These are phyloP conservation scores for Aaosphaeria pasadenensis DNA, from an alignment of 2,329 filamentous ascomycete species.

Conservation along the genomic window DNA sequence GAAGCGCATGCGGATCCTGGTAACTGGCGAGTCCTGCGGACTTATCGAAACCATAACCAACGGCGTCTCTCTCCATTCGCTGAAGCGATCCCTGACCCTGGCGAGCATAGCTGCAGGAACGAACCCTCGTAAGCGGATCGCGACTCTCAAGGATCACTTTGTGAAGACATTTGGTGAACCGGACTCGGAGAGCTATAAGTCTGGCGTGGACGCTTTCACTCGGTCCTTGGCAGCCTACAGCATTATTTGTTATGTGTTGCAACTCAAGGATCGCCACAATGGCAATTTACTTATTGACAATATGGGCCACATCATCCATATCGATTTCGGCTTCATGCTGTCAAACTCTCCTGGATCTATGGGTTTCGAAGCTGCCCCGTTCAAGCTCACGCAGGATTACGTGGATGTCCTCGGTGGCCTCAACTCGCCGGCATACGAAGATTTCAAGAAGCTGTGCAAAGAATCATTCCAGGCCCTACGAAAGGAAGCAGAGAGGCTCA, in stretches of 20 bases:
- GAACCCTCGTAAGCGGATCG: constrained; percentile 72
- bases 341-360: constrained; percentile 82
- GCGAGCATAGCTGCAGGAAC: constrained; percentile 69
- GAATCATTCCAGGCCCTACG: constrained; percentile 79
- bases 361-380: constrained; percentile 81
- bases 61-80: constrained; percentile 79
- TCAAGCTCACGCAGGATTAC: constrained; percentile 84
- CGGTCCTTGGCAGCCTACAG: constrained; percentile 81
- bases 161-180: constrained; percentile 71
- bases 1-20: constrained; percentile 81
- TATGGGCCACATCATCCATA: constrained; percentile 82
- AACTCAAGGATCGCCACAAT: constrained; percentile 84
- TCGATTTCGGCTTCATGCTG: constrained; percentile 88
- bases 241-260: constrained; percentile 78
- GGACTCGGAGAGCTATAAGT: constrained; percentile 66
- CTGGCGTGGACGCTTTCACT: constrained; percentile 75
- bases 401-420: constrained; percentile 78
- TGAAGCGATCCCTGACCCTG: constrained; percentile 78
- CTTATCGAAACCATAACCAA: constrained; percentile 87
- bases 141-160: constrained; percentile 79
- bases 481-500: constrained; percentile 74
- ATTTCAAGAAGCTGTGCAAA: constrained; percentile 78
- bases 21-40: constrained; percentile 80
- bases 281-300: constrained; percentile 84
- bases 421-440: constrained; percentile 65